Conservation (phyloP, 1,284 basidiomycete genomes). For the Cystobasidium slooffiae region DNA sequence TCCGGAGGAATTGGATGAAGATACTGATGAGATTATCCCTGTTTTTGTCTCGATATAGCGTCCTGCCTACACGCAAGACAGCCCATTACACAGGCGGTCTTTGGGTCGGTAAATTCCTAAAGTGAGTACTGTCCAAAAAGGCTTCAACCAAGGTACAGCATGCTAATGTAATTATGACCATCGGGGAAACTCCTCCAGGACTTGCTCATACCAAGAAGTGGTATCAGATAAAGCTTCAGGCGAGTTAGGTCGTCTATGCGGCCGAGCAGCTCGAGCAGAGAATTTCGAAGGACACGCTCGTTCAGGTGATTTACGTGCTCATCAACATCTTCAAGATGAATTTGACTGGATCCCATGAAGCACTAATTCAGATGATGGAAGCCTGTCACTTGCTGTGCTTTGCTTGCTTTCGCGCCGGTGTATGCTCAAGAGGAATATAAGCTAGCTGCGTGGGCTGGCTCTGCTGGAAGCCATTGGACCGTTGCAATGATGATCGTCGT, state of each 20-base stretch:
- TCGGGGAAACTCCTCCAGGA: constrained; percentile 3
- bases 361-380: background rate
- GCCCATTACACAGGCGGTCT: constrained; percentile 51
- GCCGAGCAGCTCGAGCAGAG: constrained; percentile 47
- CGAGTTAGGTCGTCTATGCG: constrained; percentile 47
- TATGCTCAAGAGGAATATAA: too few relatives aligned
- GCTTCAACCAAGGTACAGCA: background rate
- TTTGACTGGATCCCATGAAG: constrained; percentile 13
- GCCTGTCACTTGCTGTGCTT: too few relatives aligned
- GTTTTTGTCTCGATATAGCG: constrained; percentile 44
- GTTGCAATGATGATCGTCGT: too few relatives aligned
- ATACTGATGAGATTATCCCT: too few relatives aligned
- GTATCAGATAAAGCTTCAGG: constrained; percentile 37
- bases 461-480: too few relatives aligned
- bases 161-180: too few relatives aligned
- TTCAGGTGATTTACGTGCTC: constrained; percentile 40
- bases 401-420: too few relatives aligned
- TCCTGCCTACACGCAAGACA: constrained; percentile 49
- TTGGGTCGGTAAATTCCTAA: constrained; percentile 50
- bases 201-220: constrained; percentile 49
- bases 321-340: constrained; percentile 22
- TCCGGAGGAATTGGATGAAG: too few relatives aligned
- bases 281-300: constrained; percentile 50
- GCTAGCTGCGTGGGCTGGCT: too few relatives aligned
- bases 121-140: background rate